Base-by-base conservation (phyloP, 2,329 filamentous ascomycete genomes). In the Periconia sp. region DNA sequence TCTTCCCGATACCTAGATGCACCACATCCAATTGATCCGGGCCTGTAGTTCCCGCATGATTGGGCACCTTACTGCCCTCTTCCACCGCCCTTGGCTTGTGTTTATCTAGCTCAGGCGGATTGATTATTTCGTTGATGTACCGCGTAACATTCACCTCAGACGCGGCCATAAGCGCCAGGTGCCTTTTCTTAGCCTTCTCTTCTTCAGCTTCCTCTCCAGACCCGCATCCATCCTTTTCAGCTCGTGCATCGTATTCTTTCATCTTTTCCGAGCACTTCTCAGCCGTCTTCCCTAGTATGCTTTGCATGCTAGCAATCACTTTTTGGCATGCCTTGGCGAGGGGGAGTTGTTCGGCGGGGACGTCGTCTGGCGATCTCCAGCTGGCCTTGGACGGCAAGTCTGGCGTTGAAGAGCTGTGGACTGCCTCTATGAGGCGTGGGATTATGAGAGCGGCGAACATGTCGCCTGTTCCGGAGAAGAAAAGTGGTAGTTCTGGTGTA, bases 361-460 rank as follows among this genome's bases (percentile, higher is more conserved):
- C 86, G 9, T 78, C 75, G 63, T 97, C 91, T 0, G 81, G 81
- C 48, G 86, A 90, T 34, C 88, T 74, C 94, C 94, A 99, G 48
- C 84, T 84, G 5, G 74, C 70, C 2, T 71, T 80, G 6, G 74
- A 66, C 12, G 76, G 70, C 4, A 95, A 72, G 51, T 64, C 64
- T 1, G 61, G 61, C 0, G 54, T 59, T 5, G 62, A 57, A 0
- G 74, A 73, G 3, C 71, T 72, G 38, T 75, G 71, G 1, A 89
- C 87, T 18, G 89, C 91, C 75, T 97, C 89, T 44, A 92, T 86
- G 63, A 99, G 84, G 21, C 92, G 85, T 28, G 89, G 89, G 1
- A 96, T 84, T 65, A 90, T 91, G 32, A 99, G 79, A 6, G 92
- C 92, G 21, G 91, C 92, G 65, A 99, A 97, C 92, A 99, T 96